Conservation (phyloP, 768 basidiomycete genomes). For the Leucocoprinus leucothites region DNA sequence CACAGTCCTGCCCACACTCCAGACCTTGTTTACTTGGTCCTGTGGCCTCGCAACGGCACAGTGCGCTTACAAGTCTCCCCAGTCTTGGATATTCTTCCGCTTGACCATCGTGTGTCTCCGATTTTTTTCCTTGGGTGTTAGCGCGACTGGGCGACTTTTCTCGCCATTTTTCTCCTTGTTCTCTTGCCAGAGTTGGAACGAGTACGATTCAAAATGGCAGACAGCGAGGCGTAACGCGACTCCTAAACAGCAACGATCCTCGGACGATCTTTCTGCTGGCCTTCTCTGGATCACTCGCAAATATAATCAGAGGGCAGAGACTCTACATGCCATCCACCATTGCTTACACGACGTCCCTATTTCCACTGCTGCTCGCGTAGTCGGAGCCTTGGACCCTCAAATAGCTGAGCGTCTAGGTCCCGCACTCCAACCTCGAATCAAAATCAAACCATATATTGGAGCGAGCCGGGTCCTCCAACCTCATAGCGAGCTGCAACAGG, state of each 20-base stretch:
- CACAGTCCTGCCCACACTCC: constrained; percentile 21
- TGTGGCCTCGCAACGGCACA: constrained; percentile 9
- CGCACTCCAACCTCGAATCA: not conserved
- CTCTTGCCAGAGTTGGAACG: not conserved
- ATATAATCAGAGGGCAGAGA: not conserved
- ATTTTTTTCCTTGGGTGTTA: not conserved
- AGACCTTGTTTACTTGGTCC: constrained; percentile 10
- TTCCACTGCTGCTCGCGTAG: constrained; percentile 1
- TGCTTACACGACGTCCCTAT: constrained; percentile 1
- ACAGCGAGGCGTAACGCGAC: not conserved
- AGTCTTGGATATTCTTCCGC: constrained; percentile 21
- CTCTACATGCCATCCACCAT: not conserved
- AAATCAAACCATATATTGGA: constrained; percentile 1
- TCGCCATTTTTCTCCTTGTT: not conserved
- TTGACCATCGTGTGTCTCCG: constrained; percentile 3
- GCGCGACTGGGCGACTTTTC: not conserved
- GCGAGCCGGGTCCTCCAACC: constrained; percentile 3
- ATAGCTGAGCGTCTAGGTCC: not conserved
- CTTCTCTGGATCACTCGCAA: constrained; percentile 1
- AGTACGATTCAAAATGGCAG: constrained; percentile 1
- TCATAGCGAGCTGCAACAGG: constrained; percentile 7
- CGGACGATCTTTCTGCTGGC: not conserved
- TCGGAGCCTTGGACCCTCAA: constrained; percentile 1
- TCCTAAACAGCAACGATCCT: not conserved
- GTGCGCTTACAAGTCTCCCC: constrained; percentile 26